Evolutionary conservation across 2,329 filamentous ascomycete species (phyloP).

Genomic region (Furcasterigmium furcatum): DNA sequence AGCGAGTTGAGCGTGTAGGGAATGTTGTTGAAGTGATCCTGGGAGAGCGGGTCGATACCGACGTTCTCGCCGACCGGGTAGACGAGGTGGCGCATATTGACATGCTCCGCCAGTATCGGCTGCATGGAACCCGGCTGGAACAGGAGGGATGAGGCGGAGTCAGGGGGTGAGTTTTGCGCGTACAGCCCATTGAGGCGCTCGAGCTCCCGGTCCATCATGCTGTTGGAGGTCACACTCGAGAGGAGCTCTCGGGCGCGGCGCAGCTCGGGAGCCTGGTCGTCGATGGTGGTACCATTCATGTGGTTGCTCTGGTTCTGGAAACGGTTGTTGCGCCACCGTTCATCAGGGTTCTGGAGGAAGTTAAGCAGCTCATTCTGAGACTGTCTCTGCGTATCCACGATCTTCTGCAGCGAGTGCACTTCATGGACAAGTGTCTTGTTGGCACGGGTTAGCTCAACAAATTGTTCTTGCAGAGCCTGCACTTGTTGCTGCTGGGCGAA

Average conservation of each 20-base stretch:
- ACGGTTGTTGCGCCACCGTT: constrained; percentile 35
- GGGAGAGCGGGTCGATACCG: constrained; percentile 91
- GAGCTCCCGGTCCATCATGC: constrained; percentile 50
- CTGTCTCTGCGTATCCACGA: constrained; percentile 55
- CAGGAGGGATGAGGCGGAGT: constrained; percentile 51
- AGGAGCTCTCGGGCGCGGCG: constrained; percentile 55
- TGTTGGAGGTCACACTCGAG: constrained; percentile 47
- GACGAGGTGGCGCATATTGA: constrained; percentile 65
- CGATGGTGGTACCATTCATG: constrained; percentile 33
- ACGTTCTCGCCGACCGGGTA: constrained; percentile 90
- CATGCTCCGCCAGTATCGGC: constrained; percentile 48
- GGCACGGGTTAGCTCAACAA: constrained; percentile 68
- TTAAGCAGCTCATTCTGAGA: constrained; percentile 56
- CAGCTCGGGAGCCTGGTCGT: constrained; percentile 50
- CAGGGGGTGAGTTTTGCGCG: constrained; percentile 47
- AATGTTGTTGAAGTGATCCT: constrained; percentile 92
- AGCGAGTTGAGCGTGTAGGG: constrained; percentile 70
- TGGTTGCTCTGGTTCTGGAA: constrained; percentile 31
- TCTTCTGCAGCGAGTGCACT: constrained; percentile 57
- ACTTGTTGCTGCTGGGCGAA: constrained; percentile 91
- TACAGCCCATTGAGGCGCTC: constrained; percentile 54
- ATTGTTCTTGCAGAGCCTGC: constrained; percentile 80
- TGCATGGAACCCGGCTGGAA: constrained; percentile 45
- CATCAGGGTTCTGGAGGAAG: constrained; percentile 47
- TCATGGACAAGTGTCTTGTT: constrained; percentile 62